These are phyloP conservation scores for Hysterangium stoloniferum DNA, from an alignment of 768 basidiomycete genomes.

Conservation along the genomic window DNA sequence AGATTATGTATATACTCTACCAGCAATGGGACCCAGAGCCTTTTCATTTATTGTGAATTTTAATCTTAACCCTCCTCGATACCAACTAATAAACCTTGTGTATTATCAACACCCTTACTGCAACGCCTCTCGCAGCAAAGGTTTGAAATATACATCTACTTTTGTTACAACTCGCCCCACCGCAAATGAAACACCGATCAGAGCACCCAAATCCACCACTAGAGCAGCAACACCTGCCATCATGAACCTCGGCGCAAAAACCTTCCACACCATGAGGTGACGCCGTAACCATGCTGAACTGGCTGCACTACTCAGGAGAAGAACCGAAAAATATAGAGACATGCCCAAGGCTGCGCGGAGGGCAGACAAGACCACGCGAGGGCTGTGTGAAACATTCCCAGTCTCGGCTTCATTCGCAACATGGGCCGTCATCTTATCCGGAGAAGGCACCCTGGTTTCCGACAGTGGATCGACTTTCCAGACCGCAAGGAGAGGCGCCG, in stretches of 20 bases:
- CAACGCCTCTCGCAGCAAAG: no score
- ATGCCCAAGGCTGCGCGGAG: constrained; percentile 52
- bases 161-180: constrained; percentile 33
- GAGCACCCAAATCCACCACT: constrained; percentile 59
- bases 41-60: no score
- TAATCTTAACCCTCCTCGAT: no score
- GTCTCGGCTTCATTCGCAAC: constrained; percentile 26
- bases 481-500: constrained; percentile 61
- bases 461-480: constrained; percentile 75
- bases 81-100: no score
- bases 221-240: constrained; percentile 56
- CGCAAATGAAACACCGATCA: constrained; percentile 57
- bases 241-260: constrained; percentile 96
- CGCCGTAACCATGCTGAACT: constrained; percentile 70
- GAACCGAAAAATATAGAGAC: constrained; percentile 58
- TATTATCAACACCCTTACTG: no score
- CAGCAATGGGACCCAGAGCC: no score
- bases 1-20: no score
- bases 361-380: background rate
- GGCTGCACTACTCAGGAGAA: constrained; percentile 63
- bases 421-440: constrained; percentile 1
- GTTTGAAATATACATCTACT: background rate
- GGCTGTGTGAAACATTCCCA: background rate
- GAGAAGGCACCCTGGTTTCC: constrained; percentile 10
- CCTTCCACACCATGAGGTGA: constrained; percentile 98